Percentiles rank a stretch among this genome's conserved stretches.
Conservation (phyloP, 192 early-diverging fungal genomes). For the Backusella sp. region DNA sequence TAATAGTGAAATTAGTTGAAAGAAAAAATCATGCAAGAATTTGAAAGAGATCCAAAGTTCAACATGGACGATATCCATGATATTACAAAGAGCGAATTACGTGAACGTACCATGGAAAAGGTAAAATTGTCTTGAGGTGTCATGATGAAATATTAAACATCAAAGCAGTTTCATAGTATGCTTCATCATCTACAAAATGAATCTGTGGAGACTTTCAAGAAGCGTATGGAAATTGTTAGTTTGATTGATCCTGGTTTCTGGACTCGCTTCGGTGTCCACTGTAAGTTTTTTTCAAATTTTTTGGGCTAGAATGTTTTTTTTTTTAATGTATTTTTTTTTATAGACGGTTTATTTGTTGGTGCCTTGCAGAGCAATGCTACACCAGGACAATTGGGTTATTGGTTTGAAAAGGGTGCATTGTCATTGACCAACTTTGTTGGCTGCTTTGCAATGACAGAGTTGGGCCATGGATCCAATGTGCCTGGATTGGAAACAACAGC, state of each 20-base stretch:
- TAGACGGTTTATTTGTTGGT: slow-evolving; percentile 83
- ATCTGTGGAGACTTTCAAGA: slow-evolving; percentile 65
- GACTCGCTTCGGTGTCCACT: slow-evolving; percentile 92
- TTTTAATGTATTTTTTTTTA: not conserved
- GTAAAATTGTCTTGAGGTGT: slow-evolving; percentile 29
- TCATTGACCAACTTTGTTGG: slow-evolving; percentile 80
- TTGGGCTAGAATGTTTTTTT: not conserved
- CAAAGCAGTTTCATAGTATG: slow-evolving; percentile 54
- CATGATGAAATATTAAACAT: not conserved
- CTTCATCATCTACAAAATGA: slow-evolving; percentile 73
- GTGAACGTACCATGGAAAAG: slow-evolving; percentile 86
- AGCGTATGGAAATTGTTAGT: slow-evolving; percentile 78
- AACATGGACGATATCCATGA: slow-evolving; percentile 78
- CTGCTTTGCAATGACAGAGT: slow-evolving; percentile 94
- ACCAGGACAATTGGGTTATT: slow-evolving; percentile 80
- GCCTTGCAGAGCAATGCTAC: slow-evolving; percentile 84
- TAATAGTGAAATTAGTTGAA: slow-evolving; percentile 38
- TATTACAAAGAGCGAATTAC: slow-evolving; percentile 70
- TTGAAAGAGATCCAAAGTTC: slow-evolving; percentile 84
- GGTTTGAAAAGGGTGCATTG: slow-evolving; percentile 82
- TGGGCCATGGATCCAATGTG: slow-evolving; percentile 86
- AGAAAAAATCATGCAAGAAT: slow-evolving; percentile 81
- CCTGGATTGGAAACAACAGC: slow-evolving; percentile 93
- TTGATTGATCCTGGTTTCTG: slow-evolving; percentile 86
- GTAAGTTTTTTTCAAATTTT: slow-evolving; percentile 19